phyloP scores from a whole-genome alignment of 345 rosid genomes.

The Linum trigynum region DNA sequence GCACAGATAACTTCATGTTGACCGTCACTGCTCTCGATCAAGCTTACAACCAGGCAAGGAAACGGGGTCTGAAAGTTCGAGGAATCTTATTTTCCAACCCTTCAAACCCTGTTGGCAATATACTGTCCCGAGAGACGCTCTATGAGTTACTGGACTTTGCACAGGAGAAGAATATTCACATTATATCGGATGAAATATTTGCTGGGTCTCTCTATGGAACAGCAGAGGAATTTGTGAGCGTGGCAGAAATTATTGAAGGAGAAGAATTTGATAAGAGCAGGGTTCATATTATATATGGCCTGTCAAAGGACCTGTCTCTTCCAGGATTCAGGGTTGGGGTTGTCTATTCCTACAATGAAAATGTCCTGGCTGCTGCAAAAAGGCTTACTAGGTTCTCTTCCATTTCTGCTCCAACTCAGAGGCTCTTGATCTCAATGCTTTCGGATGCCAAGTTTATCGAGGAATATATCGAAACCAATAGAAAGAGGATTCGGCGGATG shows the following conservation, averaged over 20 bases:
- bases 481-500: slow-evolving; percentile 41
- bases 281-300: slow-evolving; percentile 75
- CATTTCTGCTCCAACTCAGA: slow-evolving; percentile 65
- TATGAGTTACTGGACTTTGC: slow-evolving; percentile 53
- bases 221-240: slow-evolving; percentile 73
- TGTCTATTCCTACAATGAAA: slow-evolving; percentile 61
- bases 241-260: slow-evolving; percentile 54
- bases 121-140: slow-evolving; percentile 55
- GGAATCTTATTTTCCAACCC: slow-evolving; percentile 83
- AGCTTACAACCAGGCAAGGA: slow-evolving; percentile 76
- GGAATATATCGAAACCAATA: slow-evolving; percentile 48
- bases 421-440: slow-evolving; percentile 63
- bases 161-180: slow-evolving; percentile 68
- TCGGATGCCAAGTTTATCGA: slow-evolving; percentile 52
- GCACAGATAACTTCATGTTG: slow-evolving; percentile 54
- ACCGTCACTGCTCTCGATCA: slow-evolving; percentile 67
- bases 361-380: slow-evolving; percentile 56
- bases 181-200: slow-evolving; percentile 81
- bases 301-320: slow-evolving; percentile 82
- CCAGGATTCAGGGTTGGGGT: slow-evolving; percentile 80
- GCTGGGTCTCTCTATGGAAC: slow-evolving; percentile 63
- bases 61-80: slow-evolving; percentile 60
- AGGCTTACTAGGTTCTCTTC: slow-evolving; percentile 68
- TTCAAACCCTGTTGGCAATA: slow-evolving; percentile 77
- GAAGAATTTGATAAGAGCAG: slow-evolving; percentile 64